A percentile compares a stretch with the other conserved stretches of the same genome.
Conservation (phyloP, 2,329 filamentous ascomycete species). For the Pseudocercospora musae region DNA sequence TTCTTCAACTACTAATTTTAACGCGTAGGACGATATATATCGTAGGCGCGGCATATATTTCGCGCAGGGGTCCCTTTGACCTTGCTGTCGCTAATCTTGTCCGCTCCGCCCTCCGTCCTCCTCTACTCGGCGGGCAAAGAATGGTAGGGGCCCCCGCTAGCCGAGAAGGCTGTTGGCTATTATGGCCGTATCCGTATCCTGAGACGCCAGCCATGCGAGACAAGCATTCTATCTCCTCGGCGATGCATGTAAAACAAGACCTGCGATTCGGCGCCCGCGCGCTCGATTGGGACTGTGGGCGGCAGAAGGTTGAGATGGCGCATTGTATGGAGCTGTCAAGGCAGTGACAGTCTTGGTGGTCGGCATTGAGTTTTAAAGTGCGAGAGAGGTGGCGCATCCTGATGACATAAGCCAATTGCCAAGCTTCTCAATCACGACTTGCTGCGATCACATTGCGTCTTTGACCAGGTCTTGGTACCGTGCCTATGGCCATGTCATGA, state of each 20-base stretch:
- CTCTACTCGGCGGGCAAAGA: too few relatives aligned
- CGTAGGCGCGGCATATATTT: too few relatives aligned
- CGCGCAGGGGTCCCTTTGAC: too few relatives aligned
- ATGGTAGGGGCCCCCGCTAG: too few relatives aligned
- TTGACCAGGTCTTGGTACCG: background rate
- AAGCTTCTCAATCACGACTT: background rate
- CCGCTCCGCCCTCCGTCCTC: too few relatives aligned
- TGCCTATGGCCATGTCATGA: too few relatives aligned
- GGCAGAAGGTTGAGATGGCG: background rate
- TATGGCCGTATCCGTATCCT: too few relatives aligned
- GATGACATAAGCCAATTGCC: background rate
- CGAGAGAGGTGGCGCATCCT: background rate
- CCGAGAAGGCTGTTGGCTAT: too few relatives aligned
- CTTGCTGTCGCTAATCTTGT: too few relatives aligned
- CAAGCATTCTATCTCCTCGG: slow-evolving; percentile 12
- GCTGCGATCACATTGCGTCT: background rate
- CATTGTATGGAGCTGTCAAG: too few relatives aligned
- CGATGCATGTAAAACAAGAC: slow-evolving; percentile 3
- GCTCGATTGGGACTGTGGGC: background rate
- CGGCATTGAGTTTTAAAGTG: background rate
- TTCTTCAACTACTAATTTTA: too few relatives aligned
- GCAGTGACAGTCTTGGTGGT: background rate
- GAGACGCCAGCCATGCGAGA: slow-evolving; percentile 6
- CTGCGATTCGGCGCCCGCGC: slow-evolving; percentile 5
- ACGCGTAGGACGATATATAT: too few relatives aligned